These are phyloP conservation scores for Sorghum bicolor DNA, from an alignment of 176 grass and related monocot genomes.

Conservation along the genomic window DNA sequence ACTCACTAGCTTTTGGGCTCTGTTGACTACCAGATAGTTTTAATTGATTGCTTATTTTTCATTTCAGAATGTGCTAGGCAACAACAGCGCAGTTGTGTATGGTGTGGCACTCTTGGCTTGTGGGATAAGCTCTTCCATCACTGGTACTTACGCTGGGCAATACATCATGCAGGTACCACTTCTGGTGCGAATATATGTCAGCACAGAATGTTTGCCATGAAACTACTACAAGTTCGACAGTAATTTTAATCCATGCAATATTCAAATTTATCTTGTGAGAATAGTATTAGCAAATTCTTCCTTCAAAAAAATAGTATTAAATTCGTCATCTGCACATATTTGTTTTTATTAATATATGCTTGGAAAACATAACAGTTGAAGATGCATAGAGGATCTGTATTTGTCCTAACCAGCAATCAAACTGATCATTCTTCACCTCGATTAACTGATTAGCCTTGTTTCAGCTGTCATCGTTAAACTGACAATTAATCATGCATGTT, in stretches of 20 bases:
- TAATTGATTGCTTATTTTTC: neutral
- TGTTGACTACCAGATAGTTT: neutral
- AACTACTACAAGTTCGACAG: neutral
- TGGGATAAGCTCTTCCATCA: slow-evolving; percentile 76
- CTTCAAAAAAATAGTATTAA: too few species aligned
- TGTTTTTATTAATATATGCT: neutral
- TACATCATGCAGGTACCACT: slow-evolving; percentile 72
- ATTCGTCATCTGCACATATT: neutral
- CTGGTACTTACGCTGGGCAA: slow-evolving; percentile 70
- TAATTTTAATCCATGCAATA: neutral
- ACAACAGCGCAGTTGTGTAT: slow-evolving; percentile 54
- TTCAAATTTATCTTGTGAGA: neutral
- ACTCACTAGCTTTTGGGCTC: neutral
- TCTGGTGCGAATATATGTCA: neutral
- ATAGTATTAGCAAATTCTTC: neutral
- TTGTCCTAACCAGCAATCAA: neutral
- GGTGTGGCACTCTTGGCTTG: slow-evolving; percentile 69
- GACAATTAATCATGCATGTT: neutral
- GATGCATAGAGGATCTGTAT: neutral
- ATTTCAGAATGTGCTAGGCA: slow-evolving; percentile 68
- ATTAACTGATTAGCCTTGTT: neutral
- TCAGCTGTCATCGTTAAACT: neutral
- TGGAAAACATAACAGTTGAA: neutral
- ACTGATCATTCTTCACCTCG: neutral
- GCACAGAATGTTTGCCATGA: neutral